Evolutionary conservation across 768 basidiomycete species (phyloP).

Genomic region (Mycena olivaceomarginata): DNA sequence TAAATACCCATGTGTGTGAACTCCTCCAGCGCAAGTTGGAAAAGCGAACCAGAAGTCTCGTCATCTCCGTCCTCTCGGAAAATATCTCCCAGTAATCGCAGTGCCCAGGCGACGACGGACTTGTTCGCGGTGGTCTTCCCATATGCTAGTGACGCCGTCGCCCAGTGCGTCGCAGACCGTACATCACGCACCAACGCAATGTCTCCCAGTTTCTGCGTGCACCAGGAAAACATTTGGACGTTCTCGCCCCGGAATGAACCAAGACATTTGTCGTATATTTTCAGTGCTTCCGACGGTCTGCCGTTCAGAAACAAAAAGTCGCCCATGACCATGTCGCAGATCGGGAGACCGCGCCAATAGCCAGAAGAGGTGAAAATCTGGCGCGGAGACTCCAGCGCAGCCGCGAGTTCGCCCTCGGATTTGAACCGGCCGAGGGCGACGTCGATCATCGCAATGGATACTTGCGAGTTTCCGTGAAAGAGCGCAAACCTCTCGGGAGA

Average conservation of each 20-base stretch:
- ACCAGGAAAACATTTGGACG: background rate
- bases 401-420: background rate
- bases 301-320: background rate
- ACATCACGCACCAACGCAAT: background rate
- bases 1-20: conserved; percentile 25
- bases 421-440: background rate
- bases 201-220: conserved; percentile 10
- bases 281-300: background rate
- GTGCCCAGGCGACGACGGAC: conserved; percentile 8
- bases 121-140: background rate
- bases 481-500: conserved; percentile 2
- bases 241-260: background rate
- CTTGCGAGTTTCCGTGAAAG: background rate
- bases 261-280: conserved; percentile 14
- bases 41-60: background rate
- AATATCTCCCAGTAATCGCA: conserved; percentile 15
- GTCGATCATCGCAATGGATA: conserved; percentile 9
- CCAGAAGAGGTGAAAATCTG: conserved; percentile 10
- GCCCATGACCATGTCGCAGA: conserved; percentile 17
- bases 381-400: conserved; percentile 4
- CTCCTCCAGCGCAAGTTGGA: conserved; percentile 15
- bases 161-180: conserved; percentile 12
- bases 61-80: background rate
- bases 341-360: conserved; percentile 15
- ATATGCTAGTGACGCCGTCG: conserved; percentile 12